A percentile compares a stretch with the other conserved stretches of the same genome.
phyloP scores from a whole-genome alignment of 257 asterid species.

The Lantana camara region DNA sequence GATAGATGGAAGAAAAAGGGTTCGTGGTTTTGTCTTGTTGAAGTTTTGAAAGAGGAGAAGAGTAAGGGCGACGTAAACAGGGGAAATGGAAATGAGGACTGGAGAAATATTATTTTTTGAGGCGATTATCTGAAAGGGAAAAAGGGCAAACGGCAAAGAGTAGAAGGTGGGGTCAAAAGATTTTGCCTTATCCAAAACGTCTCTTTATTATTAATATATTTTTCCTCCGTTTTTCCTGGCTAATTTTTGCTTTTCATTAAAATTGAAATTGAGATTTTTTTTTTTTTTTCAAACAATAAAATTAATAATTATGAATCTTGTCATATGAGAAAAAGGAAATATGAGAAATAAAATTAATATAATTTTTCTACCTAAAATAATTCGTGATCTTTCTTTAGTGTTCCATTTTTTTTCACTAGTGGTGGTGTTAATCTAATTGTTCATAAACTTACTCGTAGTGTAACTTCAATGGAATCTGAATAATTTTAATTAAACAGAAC shows the following conservation, averaged over 20 bases:
- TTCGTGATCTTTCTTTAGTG: too few relatives aligned
- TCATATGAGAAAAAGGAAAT: too few relatives aligned
- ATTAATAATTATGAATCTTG: not conserved
- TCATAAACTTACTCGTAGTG: too few relatives aligned
- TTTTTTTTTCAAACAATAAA: not conserved
- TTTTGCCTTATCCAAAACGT: constrained; percentile 35
- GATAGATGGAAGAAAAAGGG: constrained; percentile 12
- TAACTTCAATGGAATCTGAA: too few relatives aligned
- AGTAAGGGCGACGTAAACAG: constrained; percentile 6
- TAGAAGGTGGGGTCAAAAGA: constrained; percentile 34
- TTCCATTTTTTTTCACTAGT: too few relatives aligned
- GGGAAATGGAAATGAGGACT: not conserved
- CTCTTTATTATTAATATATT: not conserved
- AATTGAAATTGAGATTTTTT: not conserved
- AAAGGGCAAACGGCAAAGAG: constrained; percentile 29
- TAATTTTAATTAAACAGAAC: too few relatives aligned
- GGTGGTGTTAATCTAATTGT: too few relatives aligned
- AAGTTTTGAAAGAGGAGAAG: constrained; percentile 19
- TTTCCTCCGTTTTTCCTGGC: not conserved
- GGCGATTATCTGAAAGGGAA: constrained; percentile 18
- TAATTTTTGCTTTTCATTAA: not conserved
- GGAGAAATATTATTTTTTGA: not conserved
- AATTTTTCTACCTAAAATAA: too few relatives aligned
- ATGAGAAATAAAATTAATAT: too few relatives aligned
- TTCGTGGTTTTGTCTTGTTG: constrained; percentile 16